Evolutionary conservation across 495 filamentous ascomycete genomes (phyloP), one percentile per base, ranked within the genome.

Genomic region (Filosporella fistucella): DNA sequence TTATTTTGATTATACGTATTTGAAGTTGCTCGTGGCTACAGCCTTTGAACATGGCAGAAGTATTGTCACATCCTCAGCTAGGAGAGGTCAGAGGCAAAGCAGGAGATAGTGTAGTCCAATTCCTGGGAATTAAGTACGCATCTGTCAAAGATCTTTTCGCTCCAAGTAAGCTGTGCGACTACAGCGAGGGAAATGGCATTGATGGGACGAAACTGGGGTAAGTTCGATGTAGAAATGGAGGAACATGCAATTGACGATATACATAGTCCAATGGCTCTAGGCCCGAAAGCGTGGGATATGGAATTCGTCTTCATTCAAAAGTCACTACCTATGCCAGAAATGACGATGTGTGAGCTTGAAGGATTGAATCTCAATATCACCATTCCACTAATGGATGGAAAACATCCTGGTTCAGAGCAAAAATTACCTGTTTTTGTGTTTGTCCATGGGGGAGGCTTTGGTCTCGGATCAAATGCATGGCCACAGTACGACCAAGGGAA

Each of bases 301-400:
- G 37, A 50, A 14, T 50, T 42, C 24, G 47, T 28, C 4, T 42
- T 50, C 30, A 42, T 50, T 20, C 40, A 48, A 23, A 30, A 48
- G 7, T 42, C 30, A 12, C 47, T 43, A 6, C 47, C 47, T 9
- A 13, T 42, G 2, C 29, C 17, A 6, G 29, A 50, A 8, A 1
- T 42, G 3, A 43, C 26, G 10, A 5, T 29, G 13, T 42, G 28
- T 22, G 47, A 35, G n/a, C n/a, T 36, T 3, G 40, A 50, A 1
- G 17, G 38, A 1, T 35, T 50, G 28, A 50, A 50, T 36, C 34
- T 50, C 5, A 50, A 43, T 13, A 30, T 50, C 14, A 43, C 28
- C 26, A 29, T 42, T 17, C 47, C 47, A 1, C 11, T 25, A 14
- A 4, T 24, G 20, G 20, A 22, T 11, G n/a, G 23, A 13, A 29